Evolutionary conservation across 805 yeast genomes (phyloP).

Genomic region (Isabelozyma heimii): DNA sequence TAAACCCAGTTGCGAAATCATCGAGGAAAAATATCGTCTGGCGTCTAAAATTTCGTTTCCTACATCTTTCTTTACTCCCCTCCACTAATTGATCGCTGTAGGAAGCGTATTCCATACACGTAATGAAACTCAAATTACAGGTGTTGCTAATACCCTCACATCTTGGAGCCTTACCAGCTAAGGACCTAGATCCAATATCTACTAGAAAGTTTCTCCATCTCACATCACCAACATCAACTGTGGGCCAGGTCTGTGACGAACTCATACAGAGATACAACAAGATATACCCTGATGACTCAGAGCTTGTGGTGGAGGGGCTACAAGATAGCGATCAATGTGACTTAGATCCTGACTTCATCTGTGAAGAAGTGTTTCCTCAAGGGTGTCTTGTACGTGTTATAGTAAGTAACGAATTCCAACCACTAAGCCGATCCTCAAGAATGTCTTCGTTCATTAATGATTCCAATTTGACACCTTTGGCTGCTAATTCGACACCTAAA

Average conservation of each 20-base stretch:
- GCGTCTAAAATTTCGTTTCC: too few species aligned
- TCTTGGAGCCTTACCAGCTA: conserved; percentile 14
- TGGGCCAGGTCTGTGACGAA: conserved; percentile 52
- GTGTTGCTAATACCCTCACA: conserved; percentile 31
- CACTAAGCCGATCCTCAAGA: neutral
- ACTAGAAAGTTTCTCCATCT: conserved; percentile 62
- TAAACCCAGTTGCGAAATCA: too few species aligned
- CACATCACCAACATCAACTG: conserved; percentile 45
- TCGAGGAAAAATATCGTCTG: too few species aligned
- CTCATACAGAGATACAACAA: conserved; percentile 54
- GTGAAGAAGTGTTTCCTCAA: conserved; percentile 57
- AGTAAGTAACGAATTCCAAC: conserved; percentile 23
- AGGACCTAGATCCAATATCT: conserved; percentile 19
- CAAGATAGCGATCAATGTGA: conserved; percentile 73
- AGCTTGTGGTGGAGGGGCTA: conserved; percentile 53
- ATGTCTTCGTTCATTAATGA: neutral
- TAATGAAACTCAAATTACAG: conserved; percentile 28
- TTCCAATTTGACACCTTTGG: neutral
- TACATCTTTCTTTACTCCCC: too few species aligned
- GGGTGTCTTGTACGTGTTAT: conserved; percentile 35
- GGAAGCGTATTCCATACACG: neutral
- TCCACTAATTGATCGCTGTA: conserved; percentile 8
- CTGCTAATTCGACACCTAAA: neutral
- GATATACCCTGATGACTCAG: conserved; percentile 63
- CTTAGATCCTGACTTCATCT: conserved; percentile 72